Evolutionary conservation across 495 filamentous ascomycete genomes (phyloP).

Genomic region (Aspergillus bridgeri): DNA sequence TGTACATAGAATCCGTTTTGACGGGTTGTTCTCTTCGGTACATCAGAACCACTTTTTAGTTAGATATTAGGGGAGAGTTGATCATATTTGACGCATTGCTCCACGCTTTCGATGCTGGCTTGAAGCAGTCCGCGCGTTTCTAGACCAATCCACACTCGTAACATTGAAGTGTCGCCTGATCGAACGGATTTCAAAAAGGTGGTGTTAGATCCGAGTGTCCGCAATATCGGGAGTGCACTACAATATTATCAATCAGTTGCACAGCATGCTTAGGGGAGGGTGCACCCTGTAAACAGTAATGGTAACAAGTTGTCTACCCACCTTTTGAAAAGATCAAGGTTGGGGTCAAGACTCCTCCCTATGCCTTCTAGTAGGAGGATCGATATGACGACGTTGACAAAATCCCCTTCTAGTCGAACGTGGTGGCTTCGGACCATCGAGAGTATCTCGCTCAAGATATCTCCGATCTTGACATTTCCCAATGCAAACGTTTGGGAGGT

Average conservation of each 20-base stretch:
- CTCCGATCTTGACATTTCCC: slow-evolving; percentile 94
- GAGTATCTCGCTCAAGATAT: slow-evolving; percentile 86
- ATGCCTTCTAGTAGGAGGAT: slow-evolving; percentile 95
- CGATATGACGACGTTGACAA: slow-evolving; percentile 96
- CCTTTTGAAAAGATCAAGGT: slow-evolving; percentile 84
- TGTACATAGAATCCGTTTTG: too few species aligned
- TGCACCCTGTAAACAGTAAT: neutral
- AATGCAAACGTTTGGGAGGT: slow-evolving; percentile 88
- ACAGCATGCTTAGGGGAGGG: slow-evolving; percentile 2
- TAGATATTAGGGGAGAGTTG: slow-evolving; percentile 77
- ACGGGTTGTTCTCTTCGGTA: too few species aligned
- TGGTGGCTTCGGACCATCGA: slow-evolving; percentile 91
- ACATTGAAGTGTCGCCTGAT: slow-evolving; percentile 80
- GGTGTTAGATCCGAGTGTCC: slow-evolving; percentile 74
- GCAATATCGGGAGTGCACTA: slow-evolving; percentile 86
- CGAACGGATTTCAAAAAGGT: slow-evolving; percentile 47
- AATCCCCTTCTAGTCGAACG: slow-evolving; percentile 93
- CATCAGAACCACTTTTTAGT: too few species aligned
- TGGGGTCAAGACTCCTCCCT: slow-evolving; percentile 78
- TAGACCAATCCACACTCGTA: slow-evolving; percentile 89
- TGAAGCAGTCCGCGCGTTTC: slow-evolving; percentile 86
- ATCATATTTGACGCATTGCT: slow-evolving; percentile 81
- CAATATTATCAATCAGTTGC: slow-evolving; percentile 12
- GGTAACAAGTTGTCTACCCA: slow-evolving; percentile 27
- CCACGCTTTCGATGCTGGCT: slow-evolving; percentile 83